Base-by-base conservation (phyloP, 345 rosid genomes). In the Conringia planisiliqua region DNA sequence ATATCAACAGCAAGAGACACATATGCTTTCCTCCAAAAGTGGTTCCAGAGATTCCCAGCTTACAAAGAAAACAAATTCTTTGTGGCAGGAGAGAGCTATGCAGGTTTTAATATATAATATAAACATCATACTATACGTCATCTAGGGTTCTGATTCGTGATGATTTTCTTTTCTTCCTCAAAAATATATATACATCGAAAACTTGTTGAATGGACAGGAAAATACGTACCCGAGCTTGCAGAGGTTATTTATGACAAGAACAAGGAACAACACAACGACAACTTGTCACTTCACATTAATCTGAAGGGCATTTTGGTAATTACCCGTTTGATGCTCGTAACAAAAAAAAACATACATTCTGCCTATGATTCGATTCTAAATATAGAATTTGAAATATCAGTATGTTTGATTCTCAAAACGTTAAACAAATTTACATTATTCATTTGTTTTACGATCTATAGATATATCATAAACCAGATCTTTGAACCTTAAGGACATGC, bases 31-130 rank as follows among this genome's bases (percentile, higher is more conserved):
- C 86, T 92, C 58, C 92, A 77, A 36, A 81, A 73, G 62, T 92
- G 98, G 96, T 79, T 90, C 68, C 70, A 78, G 72, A 86, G 80
- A 83, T 92, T 88, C 75, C 98, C 98, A 9, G 74, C 84, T 0
- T 90, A 86, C 62, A 83, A 75, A 78, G 67, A 57, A 0, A 78
- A 83, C 36, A 33, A 62, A 1, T 87, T 90, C 71, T 92, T 87
- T 60, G 84, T 92, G 52, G 98, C 95, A 2, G 98, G 98, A 44
- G 98, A 92, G 81, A 92, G 98, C 83, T 92, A 92, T 68, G 98
- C 98, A 68, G 98, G 97, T 92, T 66, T 13, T 17, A 1, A 29
- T 43, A 16, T 3, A 4, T 18, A 12, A 10, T 24, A 16, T 39
- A 7, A 14, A 24, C 3, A 36, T 24, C 24, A 22, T 67, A 22